These are phyloP conservation scores for Candida ponderosae DNA, from an alignment of 805 yeast species.

Conservation along the genomic window DNA sequence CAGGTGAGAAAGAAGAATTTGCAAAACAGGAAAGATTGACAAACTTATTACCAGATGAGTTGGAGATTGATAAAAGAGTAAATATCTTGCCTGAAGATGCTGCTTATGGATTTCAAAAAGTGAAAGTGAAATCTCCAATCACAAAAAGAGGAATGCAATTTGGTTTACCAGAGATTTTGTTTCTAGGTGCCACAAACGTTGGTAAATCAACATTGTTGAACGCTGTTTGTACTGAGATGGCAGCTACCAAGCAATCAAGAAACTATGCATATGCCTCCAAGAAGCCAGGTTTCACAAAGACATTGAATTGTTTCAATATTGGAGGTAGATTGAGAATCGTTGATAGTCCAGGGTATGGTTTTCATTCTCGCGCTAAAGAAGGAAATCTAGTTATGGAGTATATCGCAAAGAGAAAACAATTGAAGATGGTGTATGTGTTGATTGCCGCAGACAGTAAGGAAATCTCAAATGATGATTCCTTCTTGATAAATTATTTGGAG, in stretches of 20 bases:
- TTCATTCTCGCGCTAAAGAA: conserved; percentile 53
- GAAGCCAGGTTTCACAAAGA: conserved; percentile 47
- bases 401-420: conserved; percentile 41
- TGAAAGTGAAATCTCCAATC: conserved; percentile 14
- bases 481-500: conserved; percentile 41
- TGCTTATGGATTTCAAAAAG: conserved; percentile 20
- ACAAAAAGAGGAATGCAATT: conserved; percentile 7
- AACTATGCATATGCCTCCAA: conserved; percentile 46
- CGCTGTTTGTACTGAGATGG: conserved; percentile 38
- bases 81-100: conserved; percentile 9
- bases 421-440: conserved; percentile 54
- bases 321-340: conserved; percentile 58
- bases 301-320: conserved; percentile 66
- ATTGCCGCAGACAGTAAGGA: conserved; percentile 51
- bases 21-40: conserved; percentile 9
- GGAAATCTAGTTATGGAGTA: conserved; percentile 66
- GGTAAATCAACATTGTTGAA: conserved; percentile 81
- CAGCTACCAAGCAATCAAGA: conserved; percentile 17
- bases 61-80: not conserved
- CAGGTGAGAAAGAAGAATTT: conserved; percentile 36
- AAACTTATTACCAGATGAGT: conserved; percentile 19
- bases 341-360: conserved; percentile 92
- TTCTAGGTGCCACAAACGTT: conserved; percentile 77
- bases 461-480: conserved; percentile 46
- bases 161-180: conserved; percentile 63